Evolutionary conservation across 164 flowering plant genomes (phyloP).

Genomic region (Vitis amurensis): DNA sequence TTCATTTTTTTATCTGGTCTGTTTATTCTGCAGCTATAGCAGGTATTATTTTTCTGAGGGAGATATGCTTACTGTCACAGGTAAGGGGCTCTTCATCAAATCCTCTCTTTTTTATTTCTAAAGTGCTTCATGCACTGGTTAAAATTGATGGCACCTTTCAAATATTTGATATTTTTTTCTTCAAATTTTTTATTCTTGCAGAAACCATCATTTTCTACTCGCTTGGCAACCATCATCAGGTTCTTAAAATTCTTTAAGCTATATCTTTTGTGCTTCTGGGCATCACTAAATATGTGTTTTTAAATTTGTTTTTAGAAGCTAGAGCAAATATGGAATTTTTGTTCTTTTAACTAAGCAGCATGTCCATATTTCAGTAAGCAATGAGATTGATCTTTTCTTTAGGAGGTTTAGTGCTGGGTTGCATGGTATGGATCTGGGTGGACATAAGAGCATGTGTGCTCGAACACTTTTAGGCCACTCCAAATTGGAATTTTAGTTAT

Average conservation of each 20-base stretch:
- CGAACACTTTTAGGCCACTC: too few relatives aligned
- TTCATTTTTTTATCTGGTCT: conserved; percentile 1
- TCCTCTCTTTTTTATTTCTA: neutral
- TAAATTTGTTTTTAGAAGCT: neutral
- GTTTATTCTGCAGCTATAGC: conserved; percentile 58
- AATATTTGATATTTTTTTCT: conserved; percentile 11
- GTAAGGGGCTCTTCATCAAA: conserved; percentile 27
- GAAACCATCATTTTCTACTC: conserved; percentile 37
- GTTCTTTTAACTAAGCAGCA: too few relatives aligned
- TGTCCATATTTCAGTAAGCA: too few relatives aligned
- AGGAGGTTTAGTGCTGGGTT: too few relatives aligned
- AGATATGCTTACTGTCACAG: conserved; percentile 43
- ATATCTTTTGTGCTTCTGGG: too few relatives aligned
- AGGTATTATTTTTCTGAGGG: conserved; percentile 56
- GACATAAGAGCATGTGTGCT: too few relatives aligned
- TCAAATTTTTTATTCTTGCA: conserved; percentile 25
- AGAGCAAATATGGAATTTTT: too few relatives aligned
- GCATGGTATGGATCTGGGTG: too few relatives aligned
- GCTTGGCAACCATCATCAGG: conserved; percentile 45
- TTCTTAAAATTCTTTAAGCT: conserved; percentile 8
- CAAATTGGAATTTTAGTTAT: too few relatives aligned
- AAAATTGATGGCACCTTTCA: neutral
- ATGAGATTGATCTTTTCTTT: too few relatives aligned
- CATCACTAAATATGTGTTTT: neutral
- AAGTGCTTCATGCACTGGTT: neutral